Conservation (phyloP, 139 green algal species). For the Chlorella sp. region DNA sequence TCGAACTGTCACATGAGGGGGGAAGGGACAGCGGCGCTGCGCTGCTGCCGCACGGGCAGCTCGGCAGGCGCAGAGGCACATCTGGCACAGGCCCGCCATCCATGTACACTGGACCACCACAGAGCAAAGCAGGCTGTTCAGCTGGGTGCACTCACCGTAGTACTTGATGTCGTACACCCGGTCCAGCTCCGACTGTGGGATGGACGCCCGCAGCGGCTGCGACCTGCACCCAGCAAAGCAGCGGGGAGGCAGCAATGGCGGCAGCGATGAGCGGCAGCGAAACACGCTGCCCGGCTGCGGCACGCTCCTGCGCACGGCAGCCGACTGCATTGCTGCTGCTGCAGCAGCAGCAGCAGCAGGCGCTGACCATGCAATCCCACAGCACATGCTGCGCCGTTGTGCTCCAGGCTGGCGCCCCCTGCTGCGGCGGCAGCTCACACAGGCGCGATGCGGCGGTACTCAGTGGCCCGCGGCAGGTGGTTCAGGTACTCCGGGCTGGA, state of each 20-base stretch:
- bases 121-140: no score
- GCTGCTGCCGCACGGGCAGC: no score
- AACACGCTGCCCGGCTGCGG: no score
- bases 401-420: background rate
- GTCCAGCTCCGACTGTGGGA: slow-evolving; percentile 68
- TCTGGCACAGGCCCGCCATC: no score
- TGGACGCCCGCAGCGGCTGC: slow-evolving; percentile 59
- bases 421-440: slow-evolving; percentile 34
- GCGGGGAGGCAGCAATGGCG: no score
- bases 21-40: no score
- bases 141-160: slow-evolving; percentile 70
- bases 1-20: no score
- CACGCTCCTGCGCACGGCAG: background rate
- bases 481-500: slow-evolving; percentile 51
- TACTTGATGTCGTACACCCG: slow-evolving; percentile 87
- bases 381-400: no score
- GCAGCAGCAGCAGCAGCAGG: no score
- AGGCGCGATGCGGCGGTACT: slow-evolving; percentile 46
- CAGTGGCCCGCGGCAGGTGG: slow-evolving; percentile 40
- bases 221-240: slow-evolving; percentile 72
- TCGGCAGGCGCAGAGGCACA: background rate
- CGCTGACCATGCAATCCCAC: no score
- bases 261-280: background rate
- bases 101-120: no score
- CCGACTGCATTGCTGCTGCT: background rate